Evolutionary conservation across 495 filamentous ascomycete species (phyloP).

Genomic region (Penicillium simplicissimum): DNA sequence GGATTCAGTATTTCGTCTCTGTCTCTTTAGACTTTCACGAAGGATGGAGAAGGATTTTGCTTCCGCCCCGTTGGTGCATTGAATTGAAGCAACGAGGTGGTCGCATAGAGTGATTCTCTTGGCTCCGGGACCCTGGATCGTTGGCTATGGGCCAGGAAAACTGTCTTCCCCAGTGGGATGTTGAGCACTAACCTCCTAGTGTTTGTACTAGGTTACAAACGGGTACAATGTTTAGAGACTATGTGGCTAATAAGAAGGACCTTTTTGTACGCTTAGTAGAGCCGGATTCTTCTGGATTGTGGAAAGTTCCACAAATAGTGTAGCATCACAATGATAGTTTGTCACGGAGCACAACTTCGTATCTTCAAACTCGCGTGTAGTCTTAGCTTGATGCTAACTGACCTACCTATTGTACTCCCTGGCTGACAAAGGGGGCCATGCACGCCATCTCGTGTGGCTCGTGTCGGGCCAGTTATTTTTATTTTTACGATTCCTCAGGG

Average conservation of each 20-base stretch:
- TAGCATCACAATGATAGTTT: not conserved
- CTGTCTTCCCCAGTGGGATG: not conserved
- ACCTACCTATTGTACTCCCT: not conserved
- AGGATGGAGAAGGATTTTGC: not conserved
- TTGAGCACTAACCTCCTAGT: not conserved
- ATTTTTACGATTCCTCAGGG: conserved; percentile 4
- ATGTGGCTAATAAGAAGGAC: too few relatives aligned
- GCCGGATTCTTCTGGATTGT: not conserved
- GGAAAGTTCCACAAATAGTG: not conserved
- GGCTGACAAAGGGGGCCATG: not conserved
- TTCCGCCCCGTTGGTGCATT: not conserved
- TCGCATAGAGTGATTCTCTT: not conserved
- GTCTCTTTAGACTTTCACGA: not conserved
- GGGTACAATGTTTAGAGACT: too few relatives aligned
- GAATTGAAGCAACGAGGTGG: not conserved
- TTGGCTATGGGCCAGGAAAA: not conserved
- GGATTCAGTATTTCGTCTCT: not conserved
- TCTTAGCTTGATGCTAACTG: not conserved
- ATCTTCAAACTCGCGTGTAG: not conserved
- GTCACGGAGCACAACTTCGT: not conserved
- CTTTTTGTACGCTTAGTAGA: not conserved
- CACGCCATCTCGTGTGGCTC: not conserved
- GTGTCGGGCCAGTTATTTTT: conserved; percentile 6
- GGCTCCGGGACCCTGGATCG: not conserved
- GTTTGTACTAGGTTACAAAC: not conserved